phyloP scores from a whole-genome alignment of 1,284 basidiomycete genomes.

The Sanghuangporus weigelae region DNA sequence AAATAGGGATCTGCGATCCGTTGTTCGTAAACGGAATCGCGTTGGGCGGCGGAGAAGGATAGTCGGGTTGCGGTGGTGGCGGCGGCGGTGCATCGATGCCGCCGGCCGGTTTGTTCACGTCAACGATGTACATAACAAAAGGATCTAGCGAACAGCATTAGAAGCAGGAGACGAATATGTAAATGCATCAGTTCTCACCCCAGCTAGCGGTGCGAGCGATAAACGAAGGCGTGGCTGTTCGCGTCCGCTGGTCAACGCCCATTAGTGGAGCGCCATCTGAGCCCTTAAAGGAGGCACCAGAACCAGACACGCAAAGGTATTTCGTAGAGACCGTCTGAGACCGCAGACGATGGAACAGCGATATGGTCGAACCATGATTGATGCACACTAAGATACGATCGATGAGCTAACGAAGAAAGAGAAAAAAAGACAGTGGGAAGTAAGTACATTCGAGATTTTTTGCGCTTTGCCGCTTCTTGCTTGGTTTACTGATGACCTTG shows the following conservation, averaged over 20 bases:
- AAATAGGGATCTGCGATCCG: slow-evolving; percentile 77
- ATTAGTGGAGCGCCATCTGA: slow-evolving; percentile 83
- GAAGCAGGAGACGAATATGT: slow-evolving; percentile 16
- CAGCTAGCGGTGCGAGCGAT: slow-evolving; percentile 81
- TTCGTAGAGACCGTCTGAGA: slow-evolving; percentile 95
- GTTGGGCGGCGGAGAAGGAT: slow-evolving; percentile 85
- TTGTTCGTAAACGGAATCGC: slow-evolving; percentile 79
- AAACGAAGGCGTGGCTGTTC: slow-evolving; percentile 74
- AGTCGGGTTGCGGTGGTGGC: slow-evolving; percentile 75
- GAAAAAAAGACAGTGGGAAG: slow-evolving; percentile 10
- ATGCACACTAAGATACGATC: slow-evolving; percentile 66
- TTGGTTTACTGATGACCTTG: slow-evolving; percentile 95
- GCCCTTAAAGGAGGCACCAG: slow-evolving; percentile 83
- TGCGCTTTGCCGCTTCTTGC: slow-evolving; percentile 92
- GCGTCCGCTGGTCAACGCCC: slow-evolving; percentile 70
- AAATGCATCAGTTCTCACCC: slow-evolving; percentile 43
- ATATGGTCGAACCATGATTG: slow-evolving; percentile 93
- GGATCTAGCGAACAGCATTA: slow-evolving; percentile 52
- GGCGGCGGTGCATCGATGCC: slow-evolving; percentile 72
- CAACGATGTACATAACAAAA: slow-evolving; percentile 94
- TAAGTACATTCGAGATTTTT: slow-evolving; percentile 85
- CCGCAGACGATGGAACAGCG: slow-evolving; percentile 89
- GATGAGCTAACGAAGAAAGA: slow-evolving; percentile 17
- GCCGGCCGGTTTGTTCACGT: slow-evolving; percentile 74
- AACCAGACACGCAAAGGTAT: slow-evolving; percentile 91